Evolutionary conservation across 2,329 filamentous ascomycete genomes (phyloP), one percentile per base, ranked within the genome.

Genomic region (Colletotrichum brevisporum): DNA sequence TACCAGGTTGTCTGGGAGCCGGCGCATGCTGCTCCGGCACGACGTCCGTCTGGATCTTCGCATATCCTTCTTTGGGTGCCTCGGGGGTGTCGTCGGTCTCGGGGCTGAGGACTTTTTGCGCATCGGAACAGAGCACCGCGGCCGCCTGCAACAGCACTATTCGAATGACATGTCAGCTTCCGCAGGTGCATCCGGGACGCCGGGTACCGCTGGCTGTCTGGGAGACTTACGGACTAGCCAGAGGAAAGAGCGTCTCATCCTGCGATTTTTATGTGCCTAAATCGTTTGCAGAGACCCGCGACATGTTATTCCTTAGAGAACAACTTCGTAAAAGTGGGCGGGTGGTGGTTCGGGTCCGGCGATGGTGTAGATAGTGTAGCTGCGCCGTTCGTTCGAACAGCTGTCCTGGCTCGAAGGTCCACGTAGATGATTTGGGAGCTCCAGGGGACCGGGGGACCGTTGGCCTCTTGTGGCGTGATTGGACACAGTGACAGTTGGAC

Each of bases 101-200:
- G 10, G 74, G 75, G 26, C 78, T 74, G 62, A 80, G 71, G 65
- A 79, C 79, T 54, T 81, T 77, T 70, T 84, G 81, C 50, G 78
- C 78, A 65, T 83, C 79, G 43, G 81, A 80, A 71, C 75, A 74
- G 64, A 80, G 71, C 67, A 81, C 78, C 59, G 76, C 75, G 59
- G 77, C 75, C 54, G 76, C 79, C 83, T 86, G 84, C 82, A 82
- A 79, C 61, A 86, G 83, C 81, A 85, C 84, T 86, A 73, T 69
- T 71, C 51, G 43, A 21, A 21, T 12, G 51, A 48, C 62, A 71
- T 58, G 59, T 67, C 51, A 64, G 59, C 58, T 63, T 52, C 41
- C 45, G 26, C 39, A 70, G 45, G 47, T 48, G 18, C 56, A 39
- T 55, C 26, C 50, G n/a, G 50, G 43, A 10, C 45, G 58, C 55